Base-by-base conservation (phyloP, 2,329 filamentous ascomycete genomes). In the Colletotrichum viniferum region DNA sequence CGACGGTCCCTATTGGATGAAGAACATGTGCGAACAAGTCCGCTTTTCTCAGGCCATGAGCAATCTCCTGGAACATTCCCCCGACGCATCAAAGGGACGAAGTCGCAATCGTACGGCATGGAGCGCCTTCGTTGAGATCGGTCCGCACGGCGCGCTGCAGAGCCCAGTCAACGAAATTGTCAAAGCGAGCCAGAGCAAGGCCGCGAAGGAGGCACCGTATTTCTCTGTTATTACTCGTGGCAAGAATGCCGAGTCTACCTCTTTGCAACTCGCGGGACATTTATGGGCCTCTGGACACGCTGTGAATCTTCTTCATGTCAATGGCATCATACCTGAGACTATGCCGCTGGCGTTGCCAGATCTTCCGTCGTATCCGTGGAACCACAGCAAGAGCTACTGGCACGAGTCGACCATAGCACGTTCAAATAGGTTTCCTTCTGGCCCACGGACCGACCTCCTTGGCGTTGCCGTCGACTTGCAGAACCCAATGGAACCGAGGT, bases 111-210 rank as follows among this genome's bases (percentile, higher is more conserved):
- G 77, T 78, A 12, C 21, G 56, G 12, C 63, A 66, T 5, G 67
- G 66, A 21, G 55, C 58, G 61, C 28, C 43, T 55, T 80, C 1
- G 13, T 85, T 5, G 84, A 86, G 36, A 34, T 86, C 6, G 83
- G 84, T 0, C 84, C 84, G 2, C 83, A 85, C 48, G 81, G 85
- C 0, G 85, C 86, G 0, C 81, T 89, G 2, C 83, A 84, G 52
- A 84, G 84, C 0, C 87, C 87, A 0, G 76, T 83, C 0, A 79
- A 74, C 4, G 82, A 87, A 34, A 85, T 88, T 18, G 79, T 88
- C 21, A 88, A 88, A 76, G 80, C 80, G 1, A 83, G 87, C 13
- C 85, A 85, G 34, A 82, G 71, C 18, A 52, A 69, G 4, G 24
- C 72, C 1, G 64, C 83, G 0, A 73, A 65, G 3, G 66, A 73